Base-by-base conservation (phyloP, 768 basidiomycete species). In the Lactifluus pinguis region DNA sequence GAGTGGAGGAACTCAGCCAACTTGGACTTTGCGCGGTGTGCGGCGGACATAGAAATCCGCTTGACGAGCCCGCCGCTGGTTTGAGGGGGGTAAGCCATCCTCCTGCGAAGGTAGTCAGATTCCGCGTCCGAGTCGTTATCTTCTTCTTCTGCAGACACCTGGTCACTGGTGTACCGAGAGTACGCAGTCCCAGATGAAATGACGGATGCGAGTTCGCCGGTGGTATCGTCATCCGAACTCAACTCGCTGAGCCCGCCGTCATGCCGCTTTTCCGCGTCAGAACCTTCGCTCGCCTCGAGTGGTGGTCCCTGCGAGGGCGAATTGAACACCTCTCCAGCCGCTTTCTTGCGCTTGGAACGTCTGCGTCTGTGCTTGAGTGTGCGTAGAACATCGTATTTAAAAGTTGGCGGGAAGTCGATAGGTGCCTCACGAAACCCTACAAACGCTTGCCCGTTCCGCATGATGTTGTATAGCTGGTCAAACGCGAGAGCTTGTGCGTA, bases 391-490 rank as follows among this genome's bases (percentile, higher is more conserved):
- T 95, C 87, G 68, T 92, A 93, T 68, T 97, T 97, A 80, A 95
- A 98, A 0, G 95, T 97, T 0, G 94, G 94, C 5, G 92, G 84
- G 64, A 98, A 98, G 67, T 85, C 70, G 61, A 97, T 97, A 0
- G 77, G 73, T 0, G 80, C 91, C 71, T 98, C 95, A 8, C 75
- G 68, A 68, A 97, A 97, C 8, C 92, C 92, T 15, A 76, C 75
- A 66, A 98, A 92, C 3, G 82, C 82, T 8, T 80, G 72, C 10
- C 80, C 79, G n/a, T 78, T 76, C 47, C 77, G 74, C 86, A 97
- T 92, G n/a, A 89, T 75, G 29, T 80, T 80, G 39, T 80, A 80
- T 7, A 98, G 77, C 70, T 98, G 93, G 70, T 98, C 95, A 69
- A 97, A 98, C 11, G 84, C 85, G 11, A 97, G 80, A 0, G 93